Percentiles rank a stretch among this genome's conserved stretches.
phyloP scores from a whole-genome alignment of 192 early-diverging fungal species.

The Chytriomyces sp. region DNA sequence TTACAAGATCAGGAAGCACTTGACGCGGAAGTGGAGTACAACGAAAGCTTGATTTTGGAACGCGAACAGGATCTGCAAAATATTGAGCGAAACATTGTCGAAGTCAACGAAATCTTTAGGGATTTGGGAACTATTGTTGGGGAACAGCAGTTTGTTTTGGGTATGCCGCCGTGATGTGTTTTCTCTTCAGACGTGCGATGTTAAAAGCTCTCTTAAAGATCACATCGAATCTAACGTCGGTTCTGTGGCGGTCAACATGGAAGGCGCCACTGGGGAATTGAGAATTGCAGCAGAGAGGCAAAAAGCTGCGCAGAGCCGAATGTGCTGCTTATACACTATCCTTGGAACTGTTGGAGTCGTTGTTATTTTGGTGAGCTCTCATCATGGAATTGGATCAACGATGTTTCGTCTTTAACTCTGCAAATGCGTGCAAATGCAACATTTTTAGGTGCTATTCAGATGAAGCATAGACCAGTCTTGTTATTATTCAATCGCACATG shows the following conservation, averaged over 20 bases:
- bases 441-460: no score
- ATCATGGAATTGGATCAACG: no score
- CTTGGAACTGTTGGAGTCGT: constrained; percentile 72
- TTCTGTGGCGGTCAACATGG: constrained; percentile 75
- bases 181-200: constrained; percentile 3
- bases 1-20: constrained; percentile 50
- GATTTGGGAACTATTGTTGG: constrained; percentile 96
- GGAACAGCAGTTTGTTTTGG: constrained; percentile 90
- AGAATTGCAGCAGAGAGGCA: constrained; percentile 80
- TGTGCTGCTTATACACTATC: constrained; percentile 85
- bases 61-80: constrained; percentile 90
- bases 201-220: constrained; percentile 58
- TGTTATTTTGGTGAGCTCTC: constrained; percentile 51
- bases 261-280: constrained; percentile 82
- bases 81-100: constrained; percentile 90
- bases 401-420: no score
- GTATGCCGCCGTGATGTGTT: constrained; percentile 52
- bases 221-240: constrained; percentile 96
- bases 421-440: no score
- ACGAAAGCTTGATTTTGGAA: constrained; percentile 91
- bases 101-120: constrained; percentile 96
- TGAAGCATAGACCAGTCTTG: no score
- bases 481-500: no score
- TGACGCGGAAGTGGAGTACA: constrained; percentile 93
- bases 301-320: constrained; percentile 73